Conservation (phyloP, 805 yeast species). For the Suhomyces sp. region DNA sequence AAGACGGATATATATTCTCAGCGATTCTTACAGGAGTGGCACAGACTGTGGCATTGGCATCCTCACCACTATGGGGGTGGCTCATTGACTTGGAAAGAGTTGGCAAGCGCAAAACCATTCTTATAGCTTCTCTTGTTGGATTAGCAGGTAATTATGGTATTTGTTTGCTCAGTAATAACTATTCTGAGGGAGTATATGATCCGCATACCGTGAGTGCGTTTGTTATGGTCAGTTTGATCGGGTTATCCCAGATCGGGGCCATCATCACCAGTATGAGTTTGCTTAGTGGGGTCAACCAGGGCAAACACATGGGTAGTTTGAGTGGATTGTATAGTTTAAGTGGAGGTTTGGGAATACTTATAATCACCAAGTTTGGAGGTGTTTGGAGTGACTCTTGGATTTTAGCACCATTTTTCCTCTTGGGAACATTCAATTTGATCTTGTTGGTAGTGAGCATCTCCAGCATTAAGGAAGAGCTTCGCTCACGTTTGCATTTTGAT, state of each 20-base stretch:
- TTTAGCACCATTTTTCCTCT: slow-evolving; percentile 57
- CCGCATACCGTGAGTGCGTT: slow-evolving; percentile 39
- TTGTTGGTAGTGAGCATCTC: slow-evolving; percentile 17
- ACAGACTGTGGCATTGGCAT: slow-evolving; percentile 53
- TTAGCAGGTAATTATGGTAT: slow-evolving; percentile 39
- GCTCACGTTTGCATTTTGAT: too few species aligned
- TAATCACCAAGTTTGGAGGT: slow-evolving; percentile 64
- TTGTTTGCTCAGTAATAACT: slow-evolving; percentile 18
- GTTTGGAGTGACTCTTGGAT: slow-evolving; percentile 54
- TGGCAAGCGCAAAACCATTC: slow-evolving; percentile 29
- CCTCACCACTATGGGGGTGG: slow-evolving; percentile 65
- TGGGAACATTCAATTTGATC: slow-evolving; percentile 40
- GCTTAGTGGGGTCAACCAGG: slow-evolving; percentile 35
- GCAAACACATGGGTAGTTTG: slow-evolving; percentile 57
- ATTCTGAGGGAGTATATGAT: slow-evolving; percentile 22
- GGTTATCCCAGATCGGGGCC: slow-evolving; percentile 61
- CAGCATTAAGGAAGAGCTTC: background rate
- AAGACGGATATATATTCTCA: slow-evolving; percentile 62
- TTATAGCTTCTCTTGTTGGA: slow-evolving; percentile 45
- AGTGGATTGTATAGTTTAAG: slow-evolving; percentile 67
- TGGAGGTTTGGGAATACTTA: slow-evolving; percentile 67
- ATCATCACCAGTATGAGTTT: slow-evolving; percentile 65
- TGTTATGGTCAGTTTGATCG: slow-evolving; percentile 45
- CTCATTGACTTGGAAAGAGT: slow-evolving; percentile 44
- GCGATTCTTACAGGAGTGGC: slow-evolving; percentile 71